Conservation (phyloP, 495 filamentous ascomycete genomes). For the Aspergillus bertholletiae region DNA sequence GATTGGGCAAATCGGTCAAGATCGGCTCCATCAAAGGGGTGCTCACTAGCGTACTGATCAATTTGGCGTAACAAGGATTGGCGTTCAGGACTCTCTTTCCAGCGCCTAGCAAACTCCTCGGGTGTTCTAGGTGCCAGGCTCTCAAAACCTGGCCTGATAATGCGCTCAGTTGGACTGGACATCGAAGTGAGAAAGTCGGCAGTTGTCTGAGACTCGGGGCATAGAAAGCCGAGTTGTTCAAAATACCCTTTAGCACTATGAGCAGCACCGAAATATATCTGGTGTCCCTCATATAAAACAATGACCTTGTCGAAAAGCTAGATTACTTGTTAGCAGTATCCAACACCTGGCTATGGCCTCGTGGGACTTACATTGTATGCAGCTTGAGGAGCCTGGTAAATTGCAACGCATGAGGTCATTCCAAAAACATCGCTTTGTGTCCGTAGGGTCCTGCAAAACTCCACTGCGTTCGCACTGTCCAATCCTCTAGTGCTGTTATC, state of each 20-base stretch:
- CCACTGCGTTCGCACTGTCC: constrained; percentile 76
- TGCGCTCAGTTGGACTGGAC: constrained; percentile 66
- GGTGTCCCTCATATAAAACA: constrained; percentile 76
- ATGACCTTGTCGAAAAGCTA: constrained; percentile 83
- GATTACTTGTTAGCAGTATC: too few relatives aligned
- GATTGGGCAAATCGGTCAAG: constrained; percentile 63
- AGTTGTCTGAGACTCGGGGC: constrained; percentile 67
- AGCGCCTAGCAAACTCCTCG: constrained; percentile 70
- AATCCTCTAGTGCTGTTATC: constrained; percentile 75
- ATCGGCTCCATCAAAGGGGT: constrained; percentile 37
- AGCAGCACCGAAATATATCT: constrained; percentile 75
- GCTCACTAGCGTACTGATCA: too few relatives aligned
- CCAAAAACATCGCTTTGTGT: constrained; percentile 62
- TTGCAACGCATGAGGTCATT: constrained; percentile 68
- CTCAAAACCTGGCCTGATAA: constrained; percentile 62
- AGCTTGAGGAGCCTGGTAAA: constrained; percentile 78
- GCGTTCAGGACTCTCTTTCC: constrained; percentile 74
- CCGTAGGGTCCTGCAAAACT: constrained; percentile 69
- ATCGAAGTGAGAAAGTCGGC: constrained; percentile 80
- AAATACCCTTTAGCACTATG: constrained; percentile 66
- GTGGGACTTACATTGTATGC: constrained; percentile 70
- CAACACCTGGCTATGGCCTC: too few relatives aligned
- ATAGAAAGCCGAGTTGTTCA: constrained; percentile 69
- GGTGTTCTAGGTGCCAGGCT: constrained; percentile 63
- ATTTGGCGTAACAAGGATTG: too few relatives aligned